Conservation (phyloP, 441 rosid genomes). For the Adansonia madagascariensis region DNA sequence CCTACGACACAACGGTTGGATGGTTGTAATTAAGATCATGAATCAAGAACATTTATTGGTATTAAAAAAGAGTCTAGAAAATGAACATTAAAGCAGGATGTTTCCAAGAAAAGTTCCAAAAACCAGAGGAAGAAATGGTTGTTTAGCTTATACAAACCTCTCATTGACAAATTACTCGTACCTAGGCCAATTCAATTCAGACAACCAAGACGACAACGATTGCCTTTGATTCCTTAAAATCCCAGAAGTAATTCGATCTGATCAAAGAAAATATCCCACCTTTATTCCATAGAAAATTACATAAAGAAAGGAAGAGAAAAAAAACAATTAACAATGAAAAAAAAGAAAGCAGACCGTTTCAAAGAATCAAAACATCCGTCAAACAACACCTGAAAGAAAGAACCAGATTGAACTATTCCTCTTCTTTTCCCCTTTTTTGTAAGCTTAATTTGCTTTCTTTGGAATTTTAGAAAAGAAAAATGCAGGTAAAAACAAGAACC, state of each 20-base stretch:
- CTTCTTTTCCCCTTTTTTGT: neutral
- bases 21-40: neutral
- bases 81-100: neutral
- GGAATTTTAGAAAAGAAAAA: neutral
- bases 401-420: neutral
- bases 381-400: slow-evolving; percentile 12
- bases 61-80: neutral
- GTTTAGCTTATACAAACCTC: slow-evolving; percentile 22
- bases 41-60: neutral
- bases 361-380: slow-evolving; percentile 17
- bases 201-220: neutral
- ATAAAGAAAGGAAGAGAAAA: neutral
- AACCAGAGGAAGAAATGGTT: neutral
- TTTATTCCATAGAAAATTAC: neutral
- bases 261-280: slow-evolving; percentile 28
- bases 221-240: slow-evolving; percentile 18
- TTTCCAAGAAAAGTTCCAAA: neutral
- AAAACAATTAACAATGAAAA: neutral
- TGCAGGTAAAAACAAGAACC: slow-evolving; percentile 4
- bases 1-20: slow-evolving; percentile 4
- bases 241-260: slow-evolving; percentile 29
- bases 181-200: slow-evolving; percentile 8
- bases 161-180: neutral
- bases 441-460: neutral
- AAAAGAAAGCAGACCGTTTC: slow-evolving; percentile 1